Percentiles rank a stretch among this genome's conserved stretches.
Conservation (phyloP, 768 basidiomycete species). For the Rhodocollybia butyracea region DNA sequence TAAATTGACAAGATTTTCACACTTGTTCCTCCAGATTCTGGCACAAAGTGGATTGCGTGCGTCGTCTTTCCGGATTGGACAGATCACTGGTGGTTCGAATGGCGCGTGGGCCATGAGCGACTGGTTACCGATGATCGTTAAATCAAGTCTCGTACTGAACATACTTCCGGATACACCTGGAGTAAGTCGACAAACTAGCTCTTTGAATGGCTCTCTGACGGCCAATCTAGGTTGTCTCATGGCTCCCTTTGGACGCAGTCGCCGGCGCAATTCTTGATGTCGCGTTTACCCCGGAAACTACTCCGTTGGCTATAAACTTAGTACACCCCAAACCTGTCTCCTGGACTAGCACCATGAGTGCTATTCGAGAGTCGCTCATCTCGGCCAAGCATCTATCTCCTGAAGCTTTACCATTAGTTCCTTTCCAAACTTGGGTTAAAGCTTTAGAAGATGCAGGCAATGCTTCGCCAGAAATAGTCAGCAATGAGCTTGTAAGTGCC, state of each 20-base stretch:
- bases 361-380: constrained; percentile 18
- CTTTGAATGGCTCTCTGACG: neutral
- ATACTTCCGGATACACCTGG: constrained; percentile 25
- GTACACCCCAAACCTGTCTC: constrained; percentile 32
- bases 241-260: constrained; percentile 40
- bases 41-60: constrained; percentile 32
- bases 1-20: too few species aligned
- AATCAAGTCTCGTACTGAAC: constrained; percentile 27
- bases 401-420: constrained; percentile 24
- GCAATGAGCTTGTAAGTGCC: neutral
- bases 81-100: constrained; percentile 37
- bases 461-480: neutral
- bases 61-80: constrained; percentile 41
- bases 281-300: constrained; percentile 12
- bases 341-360: constrained; percentile 27
- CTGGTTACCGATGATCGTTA: constrained; percentile 44
- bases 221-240: constrained; percentile 26
- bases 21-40: constrained; percentile 32
- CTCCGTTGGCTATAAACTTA: constrained; percentile 29
- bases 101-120: constrained; percentile 44
- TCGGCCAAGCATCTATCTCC: constrained; percentile 2
- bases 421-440: constrained; percentile 32
- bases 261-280: constrained; percentile 29
- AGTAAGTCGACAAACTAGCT: constrained; percentile 21
- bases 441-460: constrained; percentile 19